Percentiles rank a stretch among this genome's conserved stretches.
Conservation (phyloP, 2,329 filamentous ascomycete genomes). For the Cordyceps tenuipes region DNA sequence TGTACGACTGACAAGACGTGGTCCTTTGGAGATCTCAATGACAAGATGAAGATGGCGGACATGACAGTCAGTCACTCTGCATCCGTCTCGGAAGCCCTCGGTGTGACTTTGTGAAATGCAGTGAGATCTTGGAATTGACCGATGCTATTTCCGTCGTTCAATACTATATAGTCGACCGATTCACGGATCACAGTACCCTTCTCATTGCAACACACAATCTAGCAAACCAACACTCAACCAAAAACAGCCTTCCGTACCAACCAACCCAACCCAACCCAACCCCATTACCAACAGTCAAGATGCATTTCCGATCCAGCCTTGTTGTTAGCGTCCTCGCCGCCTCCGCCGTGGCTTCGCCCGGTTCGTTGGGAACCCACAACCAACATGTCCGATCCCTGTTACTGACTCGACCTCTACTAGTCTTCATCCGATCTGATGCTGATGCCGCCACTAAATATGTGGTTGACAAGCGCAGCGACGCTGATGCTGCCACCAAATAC, state of each 20-base stretch:
- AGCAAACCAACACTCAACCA: not conserved
- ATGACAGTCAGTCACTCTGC: not conserved
- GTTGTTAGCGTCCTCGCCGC: not conserved
- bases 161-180: not conserved
- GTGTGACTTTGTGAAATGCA: not conserved
- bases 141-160: not conserved
- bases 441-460: not conserved
- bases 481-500: not conserved
- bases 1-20: not conserved
- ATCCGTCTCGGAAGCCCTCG: not conserved
- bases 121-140: too few relatives aligned
- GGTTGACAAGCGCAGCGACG: not conserved
- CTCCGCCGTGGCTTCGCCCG: not conserved
- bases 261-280: not conserved
- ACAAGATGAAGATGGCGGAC: too few relatives aligned
- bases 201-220: not conserved
- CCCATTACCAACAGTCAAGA: not conserved
- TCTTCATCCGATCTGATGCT: slow-evolving; percentile 2
- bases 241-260: not conserved
- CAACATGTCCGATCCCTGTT: too few relatives aligned
- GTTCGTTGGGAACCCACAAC: not conserved
- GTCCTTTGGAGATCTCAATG: not conserved
- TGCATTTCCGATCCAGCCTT: not conserved
- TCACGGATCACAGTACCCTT: not conserved
- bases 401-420: not conserved